phyloP scores from a whole-genome alignment of 306 rosid genomes.

The Pyrus communis region DNA sequence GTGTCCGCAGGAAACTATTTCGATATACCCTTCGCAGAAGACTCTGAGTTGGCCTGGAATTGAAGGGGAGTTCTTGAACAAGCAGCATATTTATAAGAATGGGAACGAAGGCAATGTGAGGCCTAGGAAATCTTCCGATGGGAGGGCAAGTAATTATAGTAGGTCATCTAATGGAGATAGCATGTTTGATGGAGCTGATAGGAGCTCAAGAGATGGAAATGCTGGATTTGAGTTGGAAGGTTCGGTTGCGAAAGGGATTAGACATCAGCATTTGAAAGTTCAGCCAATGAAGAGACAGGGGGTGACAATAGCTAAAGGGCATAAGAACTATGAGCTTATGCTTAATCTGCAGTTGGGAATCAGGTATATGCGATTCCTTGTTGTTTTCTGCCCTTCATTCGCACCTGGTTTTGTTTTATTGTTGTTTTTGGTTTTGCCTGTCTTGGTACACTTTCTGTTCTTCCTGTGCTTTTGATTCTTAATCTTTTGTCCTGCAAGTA shows the following conservation, averaged over 20 bases:
- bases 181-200: conserved; percentile 18
- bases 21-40: conserved; percentile 74
- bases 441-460: neutral
- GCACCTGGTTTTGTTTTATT: neutral
- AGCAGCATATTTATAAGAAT: conserved; percentile 13
- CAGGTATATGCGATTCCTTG: conserved; percentile 54
- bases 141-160: conserved; percentile 38
- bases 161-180: conserved; percentile 25
- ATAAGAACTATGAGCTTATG: conserved; percentile 89
- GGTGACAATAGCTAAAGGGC: conserved; percentile 76
- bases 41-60: conserved; percentile 27
- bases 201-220: conserved; percentile 25
- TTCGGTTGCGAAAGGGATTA: conserved; percentile 22
- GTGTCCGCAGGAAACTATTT: conserved; percentile 44
- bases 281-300: conserved; percentile 65
- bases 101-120: conserved; percentile 27
- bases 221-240: conserved; percentile 24
- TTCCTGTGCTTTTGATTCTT: neutral
- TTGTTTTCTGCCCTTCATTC: conserved; percentile 3
- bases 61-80: conserved; percentile 25
- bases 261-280: conserved; percentile 19
- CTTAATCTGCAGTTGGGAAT: conserved; percentile 95
- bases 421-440: neutral
- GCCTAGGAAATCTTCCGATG: conserved; percentile 39
- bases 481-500: neutral